phyloP scores from a whole-genome alignment of 179 eudicot genomes.

The Nepenthes alata region DNA sequence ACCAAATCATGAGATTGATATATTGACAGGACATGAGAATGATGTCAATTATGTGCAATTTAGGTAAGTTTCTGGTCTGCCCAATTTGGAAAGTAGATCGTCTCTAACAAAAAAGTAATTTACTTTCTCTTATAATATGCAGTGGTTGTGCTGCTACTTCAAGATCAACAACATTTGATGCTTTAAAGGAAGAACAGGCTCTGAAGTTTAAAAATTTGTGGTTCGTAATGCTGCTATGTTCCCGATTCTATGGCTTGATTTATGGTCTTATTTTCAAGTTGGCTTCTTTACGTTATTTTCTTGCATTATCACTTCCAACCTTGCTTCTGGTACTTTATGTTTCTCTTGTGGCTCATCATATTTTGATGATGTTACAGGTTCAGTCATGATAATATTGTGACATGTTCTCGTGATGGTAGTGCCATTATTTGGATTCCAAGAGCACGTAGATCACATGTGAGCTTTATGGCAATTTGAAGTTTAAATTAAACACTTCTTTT shows the following conservation, averaged over 20 bases:
- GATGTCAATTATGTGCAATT: conserved; percentile 96
- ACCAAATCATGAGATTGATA: conserved; percentile 75
- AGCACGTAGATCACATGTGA: conserved; percentile 91
- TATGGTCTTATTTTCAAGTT: background rate
- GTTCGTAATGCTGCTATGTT: conserved; percentile 22
- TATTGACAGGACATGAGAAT: conserved; percentile 85
- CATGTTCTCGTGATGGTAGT: conserved; percentile 97
- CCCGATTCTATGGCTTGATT: conserved; percentile 4
- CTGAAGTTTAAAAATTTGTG: conserved; percentile 69
- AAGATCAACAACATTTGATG: conserved; percentile 39
- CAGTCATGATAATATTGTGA: conserved; percentile 90
- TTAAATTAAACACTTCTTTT: conserved; percentile 3
- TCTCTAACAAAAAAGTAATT: background rate
- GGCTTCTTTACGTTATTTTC: background rate
- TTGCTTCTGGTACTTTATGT: background rate
- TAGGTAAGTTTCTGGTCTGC: conserved; percentile 37
- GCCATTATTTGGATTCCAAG: conserved; percentile 94
- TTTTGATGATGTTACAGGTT: conserved; percentile 37
- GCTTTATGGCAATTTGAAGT: background rate
- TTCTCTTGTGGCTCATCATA: background rate
- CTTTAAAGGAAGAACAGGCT: conserved; percentile 57
- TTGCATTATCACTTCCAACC: no score
- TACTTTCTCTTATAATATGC: conserved; percentile 10
- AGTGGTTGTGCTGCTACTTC: conserved; percentile 82
- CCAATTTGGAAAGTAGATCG: background rate